Evolutionary conservation across 352 stramenopile genomes (phyloP), one percentile per base, ranked within the genome.

Genomic region (Globisporangium barbulae): DNA sequence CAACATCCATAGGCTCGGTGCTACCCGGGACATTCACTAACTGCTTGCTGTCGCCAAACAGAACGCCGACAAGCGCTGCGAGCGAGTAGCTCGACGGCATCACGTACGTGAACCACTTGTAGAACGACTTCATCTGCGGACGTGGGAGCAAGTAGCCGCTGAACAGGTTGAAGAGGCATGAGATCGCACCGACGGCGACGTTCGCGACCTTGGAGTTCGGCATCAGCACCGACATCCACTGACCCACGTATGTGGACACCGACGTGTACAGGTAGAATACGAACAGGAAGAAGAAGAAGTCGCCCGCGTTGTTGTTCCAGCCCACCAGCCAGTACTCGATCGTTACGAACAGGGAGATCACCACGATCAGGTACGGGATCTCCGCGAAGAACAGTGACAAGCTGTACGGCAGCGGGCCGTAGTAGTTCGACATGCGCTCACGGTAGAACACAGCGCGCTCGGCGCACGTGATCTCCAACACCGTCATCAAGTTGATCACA

Each of bases 141-240:
- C 69, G 70, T 17, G 75, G 75, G 37, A 81, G 63, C 25, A 83
- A 45, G 48, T 75, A 79, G 44, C 76, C 49, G 28, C 49, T 33
- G 61, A 91, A 91, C 56, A 89, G 47, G 68, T 90, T 91, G 53
- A 89, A 85, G 39, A 89, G 45, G 53, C 74, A 87, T 37, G 83
- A 91, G 1, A 91, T 25, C 0, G 83, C 83, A 37, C 83, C 80
- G 28, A 91, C 79, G 4, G 83, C 83, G 5, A 91, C 83, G 57
- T 89, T 91, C 21, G 80, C 83, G 57, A 91, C 83, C 76, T 91
- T 91, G 53, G 78, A 68, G 63, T 89, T 91, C 7, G 82, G 82
- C 70, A 73, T 88, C 59, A 91, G 61, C 22, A 73, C 82, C 21
- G 79, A 76, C 83, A 91, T 91, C 78, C 80, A 91, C 64, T 91